Evolutionary conservation across 441 rosid species (phyloP).

Genomic region (Lepidium campestre): DNA sequence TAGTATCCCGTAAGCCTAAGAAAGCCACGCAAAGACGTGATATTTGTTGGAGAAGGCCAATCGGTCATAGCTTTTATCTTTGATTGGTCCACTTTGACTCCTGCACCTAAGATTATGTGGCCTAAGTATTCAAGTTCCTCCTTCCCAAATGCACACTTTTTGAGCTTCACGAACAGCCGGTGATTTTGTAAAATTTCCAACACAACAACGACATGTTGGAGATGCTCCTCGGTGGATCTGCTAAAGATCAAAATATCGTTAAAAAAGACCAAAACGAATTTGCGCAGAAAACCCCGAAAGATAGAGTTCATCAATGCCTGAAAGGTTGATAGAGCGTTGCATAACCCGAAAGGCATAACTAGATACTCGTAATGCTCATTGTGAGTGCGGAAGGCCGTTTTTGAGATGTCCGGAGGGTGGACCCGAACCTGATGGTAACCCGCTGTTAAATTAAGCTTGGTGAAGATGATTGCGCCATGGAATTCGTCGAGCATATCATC

Average conservation of each 20-base stretch:
- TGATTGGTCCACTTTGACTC: neutral
- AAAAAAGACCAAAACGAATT: too few relatives aligned
- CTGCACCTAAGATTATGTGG: neutral
- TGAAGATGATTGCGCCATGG: neutral
- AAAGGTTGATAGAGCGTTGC: too few relatives aligned
- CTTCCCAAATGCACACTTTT: too few relatives aligned
- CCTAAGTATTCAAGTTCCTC: neutral
- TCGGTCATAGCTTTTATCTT: neutral
- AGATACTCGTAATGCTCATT: too few relatives aligned
- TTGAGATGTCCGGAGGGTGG: accelerated
- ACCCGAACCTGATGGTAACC: neutral
- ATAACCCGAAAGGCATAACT: too few relatives aligned
- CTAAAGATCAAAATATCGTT: too few relatives aligned
- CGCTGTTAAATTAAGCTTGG: accelerated
- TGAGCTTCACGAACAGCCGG: too few relatives aligned
- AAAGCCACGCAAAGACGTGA: neutral
- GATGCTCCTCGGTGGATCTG: too few relatives aligned
- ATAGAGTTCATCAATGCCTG: too few relatives aligned
- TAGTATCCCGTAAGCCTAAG: neutral
- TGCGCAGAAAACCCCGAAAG: too few relatives aligned
- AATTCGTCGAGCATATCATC: neutral
- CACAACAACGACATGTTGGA: too few relatives aligned
- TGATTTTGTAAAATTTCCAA: too few relatives aligned
- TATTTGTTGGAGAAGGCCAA: neutral
- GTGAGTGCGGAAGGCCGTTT: neutral